These are phyloP conservation scores for Rubroboletus satanas DNA, from an alignment of 768 basidiomycete genomes.

Conservation along the genomic window DNA sequence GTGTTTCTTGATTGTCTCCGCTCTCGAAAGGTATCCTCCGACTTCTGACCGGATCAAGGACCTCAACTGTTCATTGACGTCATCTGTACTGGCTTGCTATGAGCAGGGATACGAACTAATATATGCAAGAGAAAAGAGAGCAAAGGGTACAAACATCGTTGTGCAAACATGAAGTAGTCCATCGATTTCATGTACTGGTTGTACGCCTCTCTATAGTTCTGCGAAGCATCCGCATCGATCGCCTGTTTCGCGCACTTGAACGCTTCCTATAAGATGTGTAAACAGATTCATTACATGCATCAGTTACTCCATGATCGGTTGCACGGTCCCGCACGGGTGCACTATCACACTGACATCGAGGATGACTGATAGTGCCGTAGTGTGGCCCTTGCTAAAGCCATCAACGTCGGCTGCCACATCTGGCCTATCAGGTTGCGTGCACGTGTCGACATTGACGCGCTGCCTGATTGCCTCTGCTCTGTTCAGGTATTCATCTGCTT, in stretches of 20 bases:
- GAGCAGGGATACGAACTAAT: background rate
- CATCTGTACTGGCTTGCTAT: conserved; percentile 35
- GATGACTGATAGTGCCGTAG: conserved; percentile 8
- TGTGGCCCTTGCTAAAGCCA: background rate
- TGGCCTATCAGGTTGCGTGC: background rate
- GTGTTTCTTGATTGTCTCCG: conserved; percentile 86
- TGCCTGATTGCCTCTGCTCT: conserved; percentile 15
- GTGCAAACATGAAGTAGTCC: conserved; percentile 96
- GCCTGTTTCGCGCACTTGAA: conserved; percentile 87
- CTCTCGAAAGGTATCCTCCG: conserved; percentile 82
- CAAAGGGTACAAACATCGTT: conserved; percentile 61
- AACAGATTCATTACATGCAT: background rate
- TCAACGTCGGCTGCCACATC: background rate
- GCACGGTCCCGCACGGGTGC: background rate
- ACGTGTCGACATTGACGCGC: background rate
- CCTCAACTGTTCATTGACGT: conserved; percentile 90
- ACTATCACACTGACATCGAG: conserved; percentile 13
- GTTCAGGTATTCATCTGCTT: conserved; percentile 18
- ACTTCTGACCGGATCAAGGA: conserved; percentile 80
- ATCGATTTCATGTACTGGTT: conserved; percentile 88
- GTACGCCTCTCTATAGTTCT: conserved; percentile 92
- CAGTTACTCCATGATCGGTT: background rate
- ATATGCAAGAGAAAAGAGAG: background rate
- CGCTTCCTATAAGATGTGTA: conserved; percentile 46
- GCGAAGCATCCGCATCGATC: conserved; percentile 83